Evolutionary conservation across 2,329 filamentous ascomycete genomes (phyloP).

Genomic region (Fusarium oligoseptatum): DNA sequence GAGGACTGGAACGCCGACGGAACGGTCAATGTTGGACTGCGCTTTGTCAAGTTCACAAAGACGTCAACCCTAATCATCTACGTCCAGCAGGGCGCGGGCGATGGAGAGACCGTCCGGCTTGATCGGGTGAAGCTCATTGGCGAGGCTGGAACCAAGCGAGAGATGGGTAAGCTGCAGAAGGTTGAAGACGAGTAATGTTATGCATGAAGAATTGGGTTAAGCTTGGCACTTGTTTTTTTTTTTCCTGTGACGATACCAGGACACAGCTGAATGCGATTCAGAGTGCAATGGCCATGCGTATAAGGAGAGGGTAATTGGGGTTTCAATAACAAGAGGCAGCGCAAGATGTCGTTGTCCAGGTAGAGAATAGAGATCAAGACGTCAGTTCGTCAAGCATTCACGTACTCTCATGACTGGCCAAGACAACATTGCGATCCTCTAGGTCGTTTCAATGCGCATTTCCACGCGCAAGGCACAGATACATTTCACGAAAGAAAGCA

Average conservation of each 20-base stretch:
- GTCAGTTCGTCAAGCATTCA: constrained; percentile 4
- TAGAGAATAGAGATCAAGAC: constrained; percentile 41
- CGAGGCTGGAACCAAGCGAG: constrained; percentile 90
- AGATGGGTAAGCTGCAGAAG: constrained; percentile 96
- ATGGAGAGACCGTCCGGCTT: constrained; percentile 86
- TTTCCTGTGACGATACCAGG: constrained; percentile 5
- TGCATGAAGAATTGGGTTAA: constrained; percentile 8
- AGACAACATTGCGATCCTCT: neutral
- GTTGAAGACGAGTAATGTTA: constrained; percentile 76
- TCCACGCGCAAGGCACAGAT: too few species aligned
- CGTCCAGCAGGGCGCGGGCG: constrained; percentile 86
- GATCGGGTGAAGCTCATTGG: constrained; percentile 86
- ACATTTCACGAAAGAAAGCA: constrained; percentile 13
- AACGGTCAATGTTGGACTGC: constrained; percentile 79
- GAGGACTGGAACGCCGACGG: constrained; percentile 86
- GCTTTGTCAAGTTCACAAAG: constrained; percentile 98
- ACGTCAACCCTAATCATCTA: constrained; percentile 89
- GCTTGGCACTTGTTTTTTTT: neutral
- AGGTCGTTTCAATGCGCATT: neutral
- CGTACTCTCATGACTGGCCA: neutral
- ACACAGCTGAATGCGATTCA: constrained; percentile 5
- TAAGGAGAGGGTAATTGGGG: constrained; percentile 31
- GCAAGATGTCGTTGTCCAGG: constrained; percentile 16
- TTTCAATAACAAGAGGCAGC: constrained; percentile 33
- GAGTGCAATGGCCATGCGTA: constrained; percentile 28